Conservation (phyloP, 306 rosid species). For the Quercus dentata region DNA sequence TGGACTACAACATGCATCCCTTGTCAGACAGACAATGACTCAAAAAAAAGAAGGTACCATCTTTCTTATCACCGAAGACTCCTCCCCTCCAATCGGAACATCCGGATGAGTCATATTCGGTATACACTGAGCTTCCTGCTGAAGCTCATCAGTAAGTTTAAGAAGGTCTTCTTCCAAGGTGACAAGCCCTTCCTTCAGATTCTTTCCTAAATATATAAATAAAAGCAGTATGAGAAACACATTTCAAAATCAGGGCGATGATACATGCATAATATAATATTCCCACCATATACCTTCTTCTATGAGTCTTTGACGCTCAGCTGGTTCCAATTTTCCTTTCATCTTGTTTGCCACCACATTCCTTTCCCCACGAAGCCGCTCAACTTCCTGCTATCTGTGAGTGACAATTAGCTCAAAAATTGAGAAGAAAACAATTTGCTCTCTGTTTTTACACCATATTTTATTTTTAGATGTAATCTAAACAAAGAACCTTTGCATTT, state of each 20-base stretch:
- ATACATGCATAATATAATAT: conserved; percentile 1
- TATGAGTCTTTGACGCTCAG: conserved; percentile 72
- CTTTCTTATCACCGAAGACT: conserved; percentile 52
- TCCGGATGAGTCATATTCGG: conserved; percentile 90
- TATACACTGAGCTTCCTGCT: conserved; percentile 81
- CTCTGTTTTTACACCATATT: neutral
- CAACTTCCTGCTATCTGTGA: conserved; percentile 98
- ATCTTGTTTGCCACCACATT: conserved; percentile 87
- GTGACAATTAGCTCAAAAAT: conserved; percentile 63
- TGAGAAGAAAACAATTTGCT: conserved; percentile 27
- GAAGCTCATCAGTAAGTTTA: conserved; percentile 75
- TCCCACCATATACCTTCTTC: conserved; percentile 66
- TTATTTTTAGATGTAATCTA: neutral
- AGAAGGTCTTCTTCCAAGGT: conserved; percentile 83
- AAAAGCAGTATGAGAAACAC: neutral
- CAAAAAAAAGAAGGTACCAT: conserved; percentile 41
- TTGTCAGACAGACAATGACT: neutral
- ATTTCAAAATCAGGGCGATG: conserved; percentile 6
- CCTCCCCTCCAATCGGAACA: conserved; percentile 96
- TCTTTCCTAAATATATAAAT: conserved; percentile 57
- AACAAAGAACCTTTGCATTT: neutral
- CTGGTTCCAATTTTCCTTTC: conserved; percentile 85
- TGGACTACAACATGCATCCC: neutral
- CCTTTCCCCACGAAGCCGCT: conserved; percentile 89
- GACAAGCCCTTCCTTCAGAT: conserved; percentile 73